A percentile compares a stretch with the other conserved stretches of the same genome.
Evolutionary conservation across 2,329 filamentous ascomycete genomes (phyloP).

Genomic region (Colletotrichum sp.): DNA sequence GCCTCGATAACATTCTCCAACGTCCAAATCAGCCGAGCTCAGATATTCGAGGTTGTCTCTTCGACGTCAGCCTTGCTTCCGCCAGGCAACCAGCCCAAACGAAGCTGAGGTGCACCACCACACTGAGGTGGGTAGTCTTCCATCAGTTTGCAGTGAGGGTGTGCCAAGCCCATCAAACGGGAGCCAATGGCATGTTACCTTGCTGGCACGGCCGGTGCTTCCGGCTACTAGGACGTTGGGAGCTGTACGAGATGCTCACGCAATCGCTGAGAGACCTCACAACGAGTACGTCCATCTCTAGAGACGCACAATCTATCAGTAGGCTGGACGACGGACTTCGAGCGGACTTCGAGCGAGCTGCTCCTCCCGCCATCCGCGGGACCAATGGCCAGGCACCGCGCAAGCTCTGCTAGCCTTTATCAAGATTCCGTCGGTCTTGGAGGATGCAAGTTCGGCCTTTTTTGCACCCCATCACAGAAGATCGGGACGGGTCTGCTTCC

Average conservation of each 20-base stretch:
- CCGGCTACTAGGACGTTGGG: neutral
- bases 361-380: neutral
- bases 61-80: neutral
- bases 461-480: neutral
- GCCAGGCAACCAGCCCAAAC: neutral
- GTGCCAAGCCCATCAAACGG: neutral
- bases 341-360: neutral
- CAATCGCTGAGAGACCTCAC: neutral
- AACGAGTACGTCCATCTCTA: neutral
- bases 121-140: neutral
- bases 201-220: neutral
- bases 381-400: neutral
- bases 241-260: neutral
- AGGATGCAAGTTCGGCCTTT: neutral
- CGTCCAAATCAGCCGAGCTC: neutral
- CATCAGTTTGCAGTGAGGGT: neutral
- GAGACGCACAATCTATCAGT: neutral
- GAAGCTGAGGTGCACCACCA: neutral
- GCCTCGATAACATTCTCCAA: neutral
- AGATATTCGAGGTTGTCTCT: neutral
- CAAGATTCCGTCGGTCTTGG: neutral
- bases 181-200: neutral
- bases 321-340: neutral
- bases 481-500: neutral
- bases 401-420: neutral